Percentiles rank a stretch among this genome's conserved stretches.
These are phyloP conservation scores for Xylariales sp. DNA, from an alignment of 2,329 filamentous ascomycete species.

Conservation along the genomic window DNA sequence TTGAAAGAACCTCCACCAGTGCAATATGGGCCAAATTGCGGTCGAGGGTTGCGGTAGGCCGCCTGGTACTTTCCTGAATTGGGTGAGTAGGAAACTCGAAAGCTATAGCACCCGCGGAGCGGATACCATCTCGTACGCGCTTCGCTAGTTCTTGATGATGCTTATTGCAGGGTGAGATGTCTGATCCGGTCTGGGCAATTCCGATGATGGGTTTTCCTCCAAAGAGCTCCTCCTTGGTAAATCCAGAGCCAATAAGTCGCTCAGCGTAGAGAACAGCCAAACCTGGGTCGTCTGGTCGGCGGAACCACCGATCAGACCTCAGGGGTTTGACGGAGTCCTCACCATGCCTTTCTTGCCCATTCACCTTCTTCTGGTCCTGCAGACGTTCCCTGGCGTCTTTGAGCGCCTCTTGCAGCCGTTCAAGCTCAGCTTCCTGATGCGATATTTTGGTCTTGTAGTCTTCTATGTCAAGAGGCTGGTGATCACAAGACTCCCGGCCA, in stretches of 20 bases:
- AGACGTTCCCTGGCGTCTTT: background rate
- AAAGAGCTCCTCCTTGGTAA: slow-evolving; percentile 43
- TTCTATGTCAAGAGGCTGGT: background rate
- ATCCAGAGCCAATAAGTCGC: slow-evolving; percentile 44
- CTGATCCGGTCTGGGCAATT: slow-evolving; percentile 47
- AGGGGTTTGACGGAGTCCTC: slow-evolving; percentile 25
- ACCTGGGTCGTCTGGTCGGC: slow-evolving; percentile 33
- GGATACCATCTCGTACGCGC: slow-evolving; percentile 45
- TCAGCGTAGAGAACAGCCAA: slow-evolving; percentile 45
- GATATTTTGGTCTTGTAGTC: background rate
- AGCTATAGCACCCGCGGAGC: slow-evolving; percentile 41
- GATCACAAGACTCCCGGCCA: background rate
- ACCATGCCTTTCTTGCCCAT: slow-evolving; percentile 16
- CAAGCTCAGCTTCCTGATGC: no score
- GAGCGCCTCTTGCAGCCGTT: background rate
- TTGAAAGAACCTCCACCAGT: slow-evolving; percentile 42
- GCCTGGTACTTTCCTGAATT: slow-evolving; percentile 42
- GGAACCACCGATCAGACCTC: slow-evolving; percentile 32
- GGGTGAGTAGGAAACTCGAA: slow-evolving; percentile 49
- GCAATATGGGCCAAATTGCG: slow-evolving; percentile 43
- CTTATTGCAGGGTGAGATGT: slow-evolving; percentile 45
- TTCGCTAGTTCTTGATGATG: slow-evolving; percentile 45
- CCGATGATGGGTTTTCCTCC: slow-evolving; percentile 46
- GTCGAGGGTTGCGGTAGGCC: slow-evolving; percentile 44
- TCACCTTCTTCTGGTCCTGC: background rate